phyloP scores from a whole-genome alignment of 2,329 filamentous ascomycete genomes.

The Alternaria gansuensis region DNA sequence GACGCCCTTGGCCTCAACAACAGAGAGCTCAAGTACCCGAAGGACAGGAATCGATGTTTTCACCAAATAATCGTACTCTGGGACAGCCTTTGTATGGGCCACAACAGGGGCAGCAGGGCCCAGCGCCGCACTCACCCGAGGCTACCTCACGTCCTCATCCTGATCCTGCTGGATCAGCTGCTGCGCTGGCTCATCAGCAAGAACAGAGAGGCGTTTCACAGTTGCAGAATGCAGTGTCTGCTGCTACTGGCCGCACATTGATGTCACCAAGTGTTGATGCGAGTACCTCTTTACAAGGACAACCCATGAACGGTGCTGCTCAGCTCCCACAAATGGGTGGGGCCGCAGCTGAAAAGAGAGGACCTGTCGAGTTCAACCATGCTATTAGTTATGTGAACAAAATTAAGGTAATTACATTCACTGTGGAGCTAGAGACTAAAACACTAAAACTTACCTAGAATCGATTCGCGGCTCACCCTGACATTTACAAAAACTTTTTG shows the following conservation, averaged over 20 bases:
- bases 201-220: slow-evolving; percentile 73
- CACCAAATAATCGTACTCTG: slow-evolving; percentile 56
- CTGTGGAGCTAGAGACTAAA: not conserved
- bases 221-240: slow-evolving; percentile 70
- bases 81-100: slow-evolving; percentile 52
- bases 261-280: slow-evolving; percentile 60
- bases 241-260: slow-evolving; percentile 63
- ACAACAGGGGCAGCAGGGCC: slow-evolving; percentile 47
- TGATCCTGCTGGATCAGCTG: slow-evolving; percentile 52
- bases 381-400: slow-evolving; percentile 99
- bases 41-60: slow-evolving; percentile 53
- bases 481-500: slow-evolving; percentile 99
- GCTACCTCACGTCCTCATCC: slow-evolving; percentile 49
- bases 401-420: slow-evolving; percentile 78
- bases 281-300: slow-evolving; percentile 62
- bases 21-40: slow-evolving; percentile 44
- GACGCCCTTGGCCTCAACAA: slow-evolving; percentile 54
- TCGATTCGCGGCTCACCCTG: slow-evolving; percentile 92
- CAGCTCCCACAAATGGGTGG: slow-evolving; percentile 65
- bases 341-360: slow-evolving; percentile 76
- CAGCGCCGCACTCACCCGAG: slow-evolving; percentile 52
- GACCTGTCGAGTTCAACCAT: slow-evolving; percentile 98
- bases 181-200: slow-evolving; percentile 65
- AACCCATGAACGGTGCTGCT: slow-evolving; percentile 68
- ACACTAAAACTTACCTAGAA: slow-evolving; percentile 67